Evolutionary conservation across 73 alveolate genomes (phyloP).

Genomic region (Effrenium voratum): DNA sequence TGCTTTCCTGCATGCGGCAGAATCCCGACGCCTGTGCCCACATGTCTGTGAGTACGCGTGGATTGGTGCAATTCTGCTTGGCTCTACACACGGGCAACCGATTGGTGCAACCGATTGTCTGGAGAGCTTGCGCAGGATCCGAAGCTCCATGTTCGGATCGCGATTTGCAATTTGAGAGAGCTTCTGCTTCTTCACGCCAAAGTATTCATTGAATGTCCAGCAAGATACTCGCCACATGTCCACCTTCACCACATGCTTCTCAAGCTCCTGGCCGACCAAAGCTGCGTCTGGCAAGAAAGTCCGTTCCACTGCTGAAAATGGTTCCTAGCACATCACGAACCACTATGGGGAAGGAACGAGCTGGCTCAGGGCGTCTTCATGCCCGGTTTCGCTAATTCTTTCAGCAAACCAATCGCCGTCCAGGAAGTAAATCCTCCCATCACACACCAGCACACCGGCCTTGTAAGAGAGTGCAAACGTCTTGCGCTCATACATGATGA

Average conservation of each 20-base stretch:
- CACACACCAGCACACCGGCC: no score
- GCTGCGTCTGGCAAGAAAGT: neutral
- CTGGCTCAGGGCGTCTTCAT: no score
- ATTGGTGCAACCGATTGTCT: neutral
- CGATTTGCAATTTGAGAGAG: constrained; percentile 68
- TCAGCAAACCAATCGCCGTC: no score
- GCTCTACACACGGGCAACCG: no score
- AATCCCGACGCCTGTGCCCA: no score
- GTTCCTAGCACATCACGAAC: no score
- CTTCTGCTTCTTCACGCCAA: constrained; percentile 58
- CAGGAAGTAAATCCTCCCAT: no score
- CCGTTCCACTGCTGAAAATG: no score
- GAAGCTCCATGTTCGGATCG: constrained; percentile 81
- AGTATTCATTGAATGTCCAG: constrained; percentile 84
- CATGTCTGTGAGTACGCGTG: no score
- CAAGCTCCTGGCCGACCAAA: constrained; percentile 31
- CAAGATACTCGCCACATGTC: constrained; percentile 90
- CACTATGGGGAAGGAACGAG: no score
- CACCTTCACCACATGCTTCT: constrained; percentile 71
- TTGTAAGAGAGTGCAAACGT: constrained; percentile 57
- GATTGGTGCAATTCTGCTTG: no score
- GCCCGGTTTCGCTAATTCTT: no score
- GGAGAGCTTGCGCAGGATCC: constrained; percentile 75
- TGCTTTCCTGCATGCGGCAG: constrained; percentile 64
- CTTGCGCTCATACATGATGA: constrained; percentile 66